phyloP scores from a whole-genome alignment of 2,329 filamentous ascomycete species.

The Xylariaceae sp. region DNA sequence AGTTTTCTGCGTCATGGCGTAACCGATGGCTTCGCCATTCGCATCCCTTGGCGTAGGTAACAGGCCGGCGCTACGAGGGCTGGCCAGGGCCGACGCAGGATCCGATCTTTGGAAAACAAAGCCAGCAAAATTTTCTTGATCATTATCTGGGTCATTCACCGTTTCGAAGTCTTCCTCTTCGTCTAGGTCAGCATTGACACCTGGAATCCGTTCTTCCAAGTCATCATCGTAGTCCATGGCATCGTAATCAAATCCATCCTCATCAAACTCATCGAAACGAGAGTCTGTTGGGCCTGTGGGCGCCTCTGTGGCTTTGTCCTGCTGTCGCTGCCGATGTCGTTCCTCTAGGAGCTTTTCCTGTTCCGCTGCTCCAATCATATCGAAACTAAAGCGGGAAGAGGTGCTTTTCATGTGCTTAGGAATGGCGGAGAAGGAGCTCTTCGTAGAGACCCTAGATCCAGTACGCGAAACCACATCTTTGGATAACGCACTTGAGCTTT shows the following conservation, averaged over 20 bases:
- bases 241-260: slow-evolving; percentile 58
- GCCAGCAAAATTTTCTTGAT: slow-evolving; percentile 59
- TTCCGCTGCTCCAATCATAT: slow-evolving; percentile 67
- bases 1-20: slow-evolving; percentile 49
- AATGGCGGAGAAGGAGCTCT: slow-evolving; percentile 45
- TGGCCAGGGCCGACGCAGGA: slow-evolving; percentile 47
- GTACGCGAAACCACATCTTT: slow-evolving; percentile 47
- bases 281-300: slow-evolving; percentile 42
- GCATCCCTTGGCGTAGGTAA: slow-evolving; percentile 52
- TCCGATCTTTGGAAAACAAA: slow-evolving; percentile 56
- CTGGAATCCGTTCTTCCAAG: slow-evolving; percentile 64
- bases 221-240: slow-evolving; percentile 63
- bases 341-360: slow-evolving; percentile 69
- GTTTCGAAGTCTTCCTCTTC: slow-evolving; percentile 39
- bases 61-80: slow-evolving; percentile 45
- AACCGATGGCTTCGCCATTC: slow-evolving; percentile 53
- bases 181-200: slow-evolving; percentile 45
- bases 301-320: slow-evolving; percentile 52
- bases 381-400: slow-evolving; percentile 77
- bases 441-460: slow-evolving; percentile 45
- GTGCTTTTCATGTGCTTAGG: slow-evolving; percentile 70
- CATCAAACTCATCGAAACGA: slow-evolving; percentile 59
- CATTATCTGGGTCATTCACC: slow-evolving; percentile 46
- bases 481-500: slow-evolving; percentile 30
- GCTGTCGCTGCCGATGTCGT: slow-evolving; percentile 62